Evolutionary conservation across 164 flowering plant genomes (phyloP), one percentile per base, ranked within the genome.

Genomic region (Vitis amurensis): DNA sequence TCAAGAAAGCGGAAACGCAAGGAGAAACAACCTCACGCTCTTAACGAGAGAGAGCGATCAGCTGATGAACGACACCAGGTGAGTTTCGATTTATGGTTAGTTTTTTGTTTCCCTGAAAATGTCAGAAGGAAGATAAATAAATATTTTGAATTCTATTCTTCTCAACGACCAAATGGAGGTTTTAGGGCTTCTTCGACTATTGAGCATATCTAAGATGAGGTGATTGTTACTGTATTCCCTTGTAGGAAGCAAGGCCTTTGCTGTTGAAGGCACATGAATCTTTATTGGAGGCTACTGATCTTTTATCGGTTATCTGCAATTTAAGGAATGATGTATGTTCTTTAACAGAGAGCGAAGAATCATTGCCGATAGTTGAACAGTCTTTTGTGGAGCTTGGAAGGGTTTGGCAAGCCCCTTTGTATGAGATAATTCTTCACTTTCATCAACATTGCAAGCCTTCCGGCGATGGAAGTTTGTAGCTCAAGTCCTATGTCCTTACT

Each of bases 51-150:
- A 60, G 99, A 95, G 78, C 68, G n/a, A 3, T 75, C 83, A 3
- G 94, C 97, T 3, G 82, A 86, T 44, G 86, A 61, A 53, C 94
- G 98, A 30, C 99, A 95, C 76, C 90, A 83, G 96, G 99, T 85
- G 64, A 12, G 16, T 17, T n/a, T 44, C 1, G 9, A 55, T 63
- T 63, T 6, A 17, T 31, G 31, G 16, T 53, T 7, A 12, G 15
- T 12, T n/a, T 15, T n/a, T 58, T 23, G 61, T 10, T 58, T 58
- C 61, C 61, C 3, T 4, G 61, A 23, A 58, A 58, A 58, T 6
- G 44, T 6, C 0, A 37, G 44, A 2, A 37, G 44, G 44, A 37
- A 37, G 44, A 37, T 37, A 3, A 6, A 3, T 37, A 2, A 37
- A 4, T 31, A 31, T 4, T 31, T 31, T 31, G 44, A 31, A 31